Base-by-base conservation (phyloP, 345 rosid genomes). In the Populus deltoides region DNA sequence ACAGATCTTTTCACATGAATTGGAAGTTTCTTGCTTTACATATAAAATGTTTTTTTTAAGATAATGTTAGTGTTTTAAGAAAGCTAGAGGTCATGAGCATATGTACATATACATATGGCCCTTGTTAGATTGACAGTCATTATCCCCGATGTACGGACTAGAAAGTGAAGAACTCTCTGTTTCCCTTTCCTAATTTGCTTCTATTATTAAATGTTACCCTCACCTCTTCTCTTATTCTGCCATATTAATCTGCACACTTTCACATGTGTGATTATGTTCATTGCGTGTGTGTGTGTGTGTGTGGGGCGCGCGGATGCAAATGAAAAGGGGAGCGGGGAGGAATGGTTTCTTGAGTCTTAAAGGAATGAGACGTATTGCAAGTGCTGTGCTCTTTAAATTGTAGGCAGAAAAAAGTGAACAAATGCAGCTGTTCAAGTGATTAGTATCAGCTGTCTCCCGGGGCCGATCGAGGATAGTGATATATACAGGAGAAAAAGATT, bases 61-160 rank as follows among this genome's bases (percentile, higher is more conserved):
- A 83, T 83, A 82, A 83, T 77, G 85, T 78, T 76, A 33, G 77
- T 78, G 79, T 80, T 77, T 69, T 71, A 66, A 75, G 73, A 43
- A 24, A 73, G 78, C 67, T 51, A 75, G 49, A 75, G 73, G 77
- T 79, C 81, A 79, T 69, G 24, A 68, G 61, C 79, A 39, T 41
- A 9, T 41, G 13, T 41, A n/a, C n/a, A 38, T 38, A 20, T 70
- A 68, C 45, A 33, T 13, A 83, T 73, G 89, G 88, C 66, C 81
- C 86, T 80, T 68, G 51, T 75, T 73, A 59, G 80, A 82, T 82
- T 74, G 73, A 38, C 31, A 63, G 86, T 86, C 89, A 62, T 73
- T 77, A 68, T 85, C 88, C 67, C 71, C 74, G 8, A 16, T 75
- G 91, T 85, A 86, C 89, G 86, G 86, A 71, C 55, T 5, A 43